These are phyloP conservation scores for Calocybe indica DNA, from an alignment of 768 basidiomycete species.

Conservation along the genomic window DNA sequence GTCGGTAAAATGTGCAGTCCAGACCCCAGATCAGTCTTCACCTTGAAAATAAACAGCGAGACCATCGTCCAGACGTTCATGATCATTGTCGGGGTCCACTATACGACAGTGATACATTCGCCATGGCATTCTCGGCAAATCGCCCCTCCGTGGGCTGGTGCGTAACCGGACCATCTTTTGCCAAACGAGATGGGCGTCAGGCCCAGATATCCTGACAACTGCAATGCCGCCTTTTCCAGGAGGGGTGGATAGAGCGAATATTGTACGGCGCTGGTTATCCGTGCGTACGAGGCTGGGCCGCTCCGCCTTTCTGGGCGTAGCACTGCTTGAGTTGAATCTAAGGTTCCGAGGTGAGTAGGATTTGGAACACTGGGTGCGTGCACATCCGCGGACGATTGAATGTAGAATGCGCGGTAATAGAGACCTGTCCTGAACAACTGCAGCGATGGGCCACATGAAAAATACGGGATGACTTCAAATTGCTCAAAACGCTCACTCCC, in stretches of 20 bases:
- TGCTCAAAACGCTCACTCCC: no score
- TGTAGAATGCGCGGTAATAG: no score
- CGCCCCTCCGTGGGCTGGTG: slow-evolving; percentile 3
- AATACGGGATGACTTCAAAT: no score
- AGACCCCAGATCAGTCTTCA: slow-evolving; percentile 14
- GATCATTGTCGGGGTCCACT: slow-evolving; percentile 47
- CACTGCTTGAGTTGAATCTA: no score
- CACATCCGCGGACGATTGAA: no score
- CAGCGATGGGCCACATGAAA: no score
- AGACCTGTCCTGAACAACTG: no score
- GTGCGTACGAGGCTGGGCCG: slow-evolving; percentile 19
- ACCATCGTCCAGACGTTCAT: slow-evolving; percentile 70
- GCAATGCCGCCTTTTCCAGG: slow-evolving; percentile 82
- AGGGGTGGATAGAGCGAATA: slow-evolving; percentile 86
- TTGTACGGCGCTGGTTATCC: slow-evolving; percentile 61
- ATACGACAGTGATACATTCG: slow-evolving; percentile 67
- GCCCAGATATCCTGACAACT: slow-evolving; percentile 79
- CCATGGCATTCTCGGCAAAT: slow-evolving; percentile 46
- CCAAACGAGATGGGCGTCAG: slow-evolving; percentile 62
- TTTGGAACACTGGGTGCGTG: no score
- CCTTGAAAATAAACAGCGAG: slow-evolving; percentile 81
- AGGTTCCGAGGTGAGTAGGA: no score
- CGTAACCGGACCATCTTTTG: slow-evolving; percentile 37
- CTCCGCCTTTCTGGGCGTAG: no score
- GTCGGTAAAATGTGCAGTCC: neutral